These are phyloP conservation scores for Rhizophlyctis rosea DNA, from an alignment of 192 early-diverging fungal species.

Conservation along the genomic window DNA sequence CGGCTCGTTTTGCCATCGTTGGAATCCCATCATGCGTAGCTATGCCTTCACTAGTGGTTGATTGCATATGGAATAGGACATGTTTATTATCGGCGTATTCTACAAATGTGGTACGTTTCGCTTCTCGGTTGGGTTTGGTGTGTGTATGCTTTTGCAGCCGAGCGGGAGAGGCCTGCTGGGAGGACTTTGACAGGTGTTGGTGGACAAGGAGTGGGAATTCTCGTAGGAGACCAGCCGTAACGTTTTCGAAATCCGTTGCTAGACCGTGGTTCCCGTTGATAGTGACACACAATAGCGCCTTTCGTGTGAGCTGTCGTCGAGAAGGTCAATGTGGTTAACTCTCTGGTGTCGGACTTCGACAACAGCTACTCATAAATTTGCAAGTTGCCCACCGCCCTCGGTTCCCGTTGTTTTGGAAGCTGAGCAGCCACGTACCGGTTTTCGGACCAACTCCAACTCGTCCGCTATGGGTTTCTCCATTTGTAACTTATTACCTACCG, in stretches of 20 bases:
- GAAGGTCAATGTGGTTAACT: too few relatives aligned
- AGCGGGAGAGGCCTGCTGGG: neutral
- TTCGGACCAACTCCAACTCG: too few relatives aligned
- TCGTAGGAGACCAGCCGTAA: neutral
- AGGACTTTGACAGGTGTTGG: neutral
- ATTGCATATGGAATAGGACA: slow-evolving; percentile 8
- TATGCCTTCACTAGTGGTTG: slow-evolving; percentile 6
- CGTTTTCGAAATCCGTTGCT: slow-evolving; percentile 8
- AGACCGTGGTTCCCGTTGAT: slow-evolving; percentile 18
- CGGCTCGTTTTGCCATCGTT: slow-evolving; percentile 6
- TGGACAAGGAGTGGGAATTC: neutral
- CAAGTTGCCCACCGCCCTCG: too few relatives aligned
- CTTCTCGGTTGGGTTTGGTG: neutral
- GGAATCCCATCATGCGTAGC: slow-evolving; percentile 12
- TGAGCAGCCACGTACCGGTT: too few relatives aligned
- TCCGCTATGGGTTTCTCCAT: too few relatives aligned
- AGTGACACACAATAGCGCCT: slow-evolving; percentile 9
- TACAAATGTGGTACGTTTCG: slow-evolving; percentile 1
- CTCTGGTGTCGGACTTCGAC: too few relatives aligned
- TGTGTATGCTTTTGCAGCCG: neutral
- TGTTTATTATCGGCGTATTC: neutral
- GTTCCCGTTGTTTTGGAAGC: too few relatives aligned
- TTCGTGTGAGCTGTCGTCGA: too few relatives aligned
- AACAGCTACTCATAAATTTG: too few relatives aligned
- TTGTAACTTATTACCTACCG: too few relatives aligned